phyloP scores from a whole-genome alignment of 371 early-diverging fungal species.

The Modicella reniformis region DNA sequence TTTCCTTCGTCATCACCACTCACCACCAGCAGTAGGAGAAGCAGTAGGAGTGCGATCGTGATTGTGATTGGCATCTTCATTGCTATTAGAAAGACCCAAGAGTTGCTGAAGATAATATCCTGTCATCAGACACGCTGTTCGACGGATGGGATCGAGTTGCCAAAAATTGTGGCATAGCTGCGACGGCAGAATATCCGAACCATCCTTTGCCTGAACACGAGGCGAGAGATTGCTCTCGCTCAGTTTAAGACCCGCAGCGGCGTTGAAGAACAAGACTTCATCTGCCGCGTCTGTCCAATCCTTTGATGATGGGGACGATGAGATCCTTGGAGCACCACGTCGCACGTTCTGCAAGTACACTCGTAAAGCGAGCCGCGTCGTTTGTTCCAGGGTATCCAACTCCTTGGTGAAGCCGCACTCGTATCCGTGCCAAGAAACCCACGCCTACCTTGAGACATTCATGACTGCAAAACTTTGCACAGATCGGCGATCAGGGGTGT shows the following conservation, averaged over 20 bases:
- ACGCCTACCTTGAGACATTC: constrained; percentile 29
- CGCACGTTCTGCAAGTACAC: constrained; percentile 33
- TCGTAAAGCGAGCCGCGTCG: constrained; percentile 29
- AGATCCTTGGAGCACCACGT: neutral
- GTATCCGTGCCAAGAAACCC: constrained; percentile 42
- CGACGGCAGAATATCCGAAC: constrained; percentile 18
- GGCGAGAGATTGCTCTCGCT: constrained; percentile 5
- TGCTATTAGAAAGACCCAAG: constrained; percentile 18
- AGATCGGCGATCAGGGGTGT: neutral
- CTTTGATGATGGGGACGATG: neutral
- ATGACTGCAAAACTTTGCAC: constrained; percentile 32
- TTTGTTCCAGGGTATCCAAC: constrained; percentile 11
- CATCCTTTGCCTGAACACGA: constrained; percentile 8
- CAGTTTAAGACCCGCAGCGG: constrained; percentile 6
- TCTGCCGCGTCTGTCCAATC: neutral
- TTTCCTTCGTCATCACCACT: neutral
- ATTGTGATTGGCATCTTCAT: neutral
- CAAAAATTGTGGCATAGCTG: constrained; percentile 35
- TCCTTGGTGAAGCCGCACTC: constrained; percentile 26
- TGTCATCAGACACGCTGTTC: constrained; percentile 23
- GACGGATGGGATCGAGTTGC: constrained; percentile 4
- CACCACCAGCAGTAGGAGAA: too few relatives aligned
- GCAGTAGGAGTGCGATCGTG: neutral
- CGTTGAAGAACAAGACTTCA: constrained; percentile 1
- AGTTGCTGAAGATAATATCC: constrained; percentile 37